These are phyloP conservation scores for Nakaseomyces bracarensis DNA, from an alignment of 1,139 yeast species.

Conservation along the genomic window DNA sequence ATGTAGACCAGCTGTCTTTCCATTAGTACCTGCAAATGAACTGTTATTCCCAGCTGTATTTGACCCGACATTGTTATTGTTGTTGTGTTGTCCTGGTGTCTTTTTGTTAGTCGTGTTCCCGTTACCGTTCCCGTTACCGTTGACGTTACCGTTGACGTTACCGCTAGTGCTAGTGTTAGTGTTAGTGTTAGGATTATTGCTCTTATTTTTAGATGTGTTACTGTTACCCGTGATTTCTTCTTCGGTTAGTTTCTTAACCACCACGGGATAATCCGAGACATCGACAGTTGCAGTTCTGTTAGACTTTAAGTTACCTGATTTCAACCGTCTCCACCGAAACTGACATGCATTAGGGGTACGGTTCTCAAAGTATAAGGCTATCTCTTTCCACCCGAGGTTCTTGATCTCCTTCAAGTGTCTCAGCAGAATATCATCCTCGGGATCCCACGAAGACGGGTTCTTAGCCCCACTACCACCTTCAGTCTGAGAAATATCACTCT, in stretches of 20 bases:
- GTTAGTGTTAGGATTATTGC: background rate
- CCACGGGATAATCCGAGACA: conserved; percentile 13
- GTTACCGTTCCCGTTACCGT: background rate
- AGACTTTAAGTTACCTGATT: conserved; percentile 56
- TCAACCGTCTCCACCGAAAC: conserved; percentile 67
- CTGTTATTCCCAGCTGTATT: no score
- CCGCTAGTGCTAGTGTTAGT: background rate
- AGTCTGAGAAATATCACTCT: background rate
- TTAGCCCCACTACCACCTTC: conserved; percentile 10
- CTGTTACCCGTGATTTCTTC: background rate
- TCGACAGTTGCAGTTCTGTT: conserved; percentile 36
- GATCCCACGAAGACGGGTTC: conserved; percentile 71
- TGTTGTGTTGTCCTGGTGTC: background rate
- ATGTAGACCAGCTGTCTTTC: conserved; percentile 4
- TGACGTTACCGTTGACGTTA: background rate
- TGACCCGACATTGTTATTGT: background rate
- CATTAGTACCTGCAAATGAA: background rate
- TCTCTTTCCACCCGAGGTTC: conserved; percentile 71
- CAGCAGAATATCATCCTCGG: conserved; percentile 58
- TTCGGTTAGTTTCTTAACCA: conserved; percentile 2
- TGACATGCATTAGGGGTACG: conserved; percentile 76
- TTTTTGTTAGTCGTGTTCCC: background rate
- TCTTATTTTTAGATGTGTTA: no score
- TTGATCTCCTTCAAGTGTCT: conserved; percentile 65
- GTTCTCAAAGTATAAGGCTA: conserved; percentile 56